phyloP scores from a whole-genome alignment of 257 asterid species.

The Scutellaria barbata region DNA sequence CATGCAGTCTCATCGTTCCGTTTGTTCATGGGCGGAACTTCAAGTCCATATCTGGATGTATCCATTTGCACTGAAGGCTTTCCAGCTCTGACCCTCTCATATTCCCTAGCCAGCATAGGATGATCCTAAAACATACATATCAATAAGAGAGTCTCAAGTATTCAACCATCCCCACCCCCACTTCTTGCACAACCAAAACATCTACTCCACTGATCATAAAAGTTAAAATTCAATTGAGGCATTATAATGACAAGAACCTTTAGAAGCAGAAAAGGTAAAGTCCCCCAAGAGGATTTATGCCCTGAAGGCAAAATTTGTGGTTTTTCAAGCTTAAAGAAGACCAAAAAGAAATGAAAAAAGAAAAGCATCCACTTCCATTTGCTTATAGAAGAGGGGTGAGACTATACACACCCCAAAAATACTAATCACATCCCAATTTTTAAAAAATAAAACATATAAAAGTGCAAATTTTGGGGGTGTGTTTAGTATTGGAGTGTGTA shows the following conservation, averaged over 20 bases:
- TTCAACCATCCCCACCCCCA: too few species aligned
- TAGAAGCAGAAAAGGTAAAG: background rate
- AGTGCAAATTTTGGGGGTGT: too few species aligned
- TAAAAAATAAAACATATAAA: too few species aligned
- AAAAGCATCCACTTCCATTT: background rate
- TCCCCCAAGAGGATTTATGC: background rate
- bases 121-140: conserved; percentile 62
- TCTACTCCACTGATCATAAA: conserved; percentile 7
- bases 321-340: background rate
- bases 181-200: background rate
- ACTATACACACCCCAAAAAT: too few species aligned
- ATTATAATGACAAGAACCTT: conserved; percentile 10
- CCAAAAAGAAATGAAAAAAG: background rate
- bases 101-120: conserved; percentile 96
- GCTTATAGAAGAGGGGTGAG: background rate
- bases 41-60: conserved; percentile 89
- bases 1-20: conserved; percentile 93
- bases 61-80: conserved; percentile 90
- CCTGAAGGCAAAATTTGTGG: background rate
- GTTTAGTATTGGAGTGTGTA: too few species aligned
- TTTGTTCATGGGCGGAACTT: conserved; percentile 73
- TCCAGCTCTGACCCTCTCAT: conserved; percentile 94
- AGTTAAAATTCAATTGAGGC: background rate
- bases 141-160: background rate
- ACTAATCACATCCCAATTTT: too few species aligned